A percentile compares a stretch with the other conserved stretches of the same genome.
These are phyloP conservation scores for Claviceps humidiphila DNA, from an alignment of 2,329 filamentous ascomycete species.

Conservation along the genomic window DNA sequence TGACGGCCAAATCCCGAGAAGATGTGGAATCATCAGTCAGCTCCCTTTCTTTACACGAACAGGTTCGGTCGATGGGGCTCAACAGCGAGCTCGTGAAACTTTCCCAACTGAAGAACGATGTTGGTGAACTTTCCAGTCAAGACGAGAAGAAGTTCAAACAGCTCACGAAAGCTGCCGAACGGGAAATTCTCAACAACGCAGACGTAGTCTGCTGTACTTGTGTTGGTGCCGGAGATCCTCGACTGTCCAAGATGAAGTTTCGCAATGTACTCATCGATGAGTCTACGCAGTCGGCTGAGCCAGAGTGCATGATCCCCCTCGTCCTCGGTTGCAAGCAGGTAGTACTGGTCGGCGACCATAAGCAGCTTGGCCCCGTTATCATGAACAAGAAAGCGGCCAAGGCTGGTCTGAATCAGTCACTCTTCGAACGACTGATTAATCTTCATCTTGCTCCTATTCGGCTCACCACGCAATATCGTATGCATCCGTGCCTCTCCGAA, in stretches of 20 bases:
- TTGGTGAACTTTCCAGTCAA: conserved; percentile 83
- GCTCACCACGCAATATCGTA: conserved; percentile 93
- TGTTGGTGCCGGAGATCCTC: conserved; percentile 90
- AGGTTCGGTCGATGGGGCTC: conserved; percentile 94
- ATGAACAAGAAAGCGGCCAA: conserved; percentile 99
- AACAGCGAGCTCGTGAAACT: conserved; percentile 89
- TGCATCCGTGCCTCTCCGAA: conserved; percentile 94
- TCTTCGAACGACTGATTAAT: conserved; percentile 92
- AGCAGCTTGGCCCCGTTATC: conserved; percentile 94
- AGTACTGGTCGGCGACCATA: conserved; percentile 95
- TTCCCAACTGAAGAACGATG: conserved; percentile 79
- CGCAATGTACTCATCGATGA: conserved; percentile 96
- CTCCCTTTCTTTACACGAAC: conserved; percentile 89
- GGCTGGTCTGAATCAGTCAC: conserved; percentile 91
- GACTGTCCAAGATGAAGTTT: conserved; percentile 94
- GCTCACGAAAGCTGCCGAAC: conserved; percentile 82
- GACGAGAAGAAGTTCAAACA: conserved; percentile 99
- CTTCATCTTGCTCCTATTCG: conserved; percentile 84
- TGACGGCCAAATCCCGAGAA: conserved; percentile 97
- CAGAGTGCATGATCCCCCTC: conserved; percentile 96
- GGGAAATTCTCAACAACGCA: conserved; percentile 86
- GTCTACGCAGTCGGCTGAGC: conserved; percentile 94
- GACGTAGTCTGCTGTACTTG: conserved; percentile 99
- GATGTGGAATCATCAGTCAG: conserved; percentile 98
- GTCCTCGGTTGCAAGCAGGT: conserved; percentile 97